These are phyloP conservation scores for Neostapfia colusana DNA, from an alignment of 176 grass and related monocot species.

Conservation along the genomic window DNA sequence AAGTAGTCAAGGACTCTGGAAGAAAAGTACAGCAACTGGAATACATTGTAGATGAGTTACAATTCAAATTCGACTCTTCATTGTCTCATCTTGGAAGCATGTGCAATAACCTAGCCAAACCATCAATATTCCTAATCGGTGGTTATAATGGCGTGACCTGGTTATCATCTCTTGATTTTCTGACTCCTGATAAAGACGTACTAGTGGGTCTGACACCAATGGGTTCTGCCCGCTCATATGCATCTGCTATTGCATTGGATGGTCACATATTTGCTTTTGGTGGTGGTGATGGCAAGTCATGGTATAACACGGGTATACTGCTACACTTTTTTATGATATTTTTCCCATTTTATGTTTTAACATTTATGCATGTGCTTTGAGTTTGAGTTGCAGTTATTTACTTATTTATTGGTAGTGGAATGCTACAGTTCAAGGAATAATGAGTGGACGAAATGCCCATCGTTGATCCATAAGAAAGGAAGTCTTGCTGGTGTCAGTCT, in stretches of 20 bases:
- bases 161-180: slow-evolving; percentile 74
- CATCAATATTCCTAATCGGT: slow-evolving; percentile 71
- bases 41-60: slow-evolving; percentile 60
- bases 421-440: slow-evolving; percentile 69
- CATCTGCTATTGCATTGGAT: slow-evolving; percentile 56
- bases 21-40: slow-evolving; percentile 64
- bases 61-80: slow-evolving; percentile 55
- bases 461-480: slow-evolving; percentile 65
- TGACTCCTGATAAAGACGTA: slow-evolving; percentile 55
- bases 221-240: slow-evolving; percentile 68
- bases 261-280: slow-evolving; percentile 77
- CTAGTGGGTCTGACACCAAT: slow-evolving; percentile 65
- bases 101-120: slow-evolving; percentile 30
- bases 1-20: slow-evolving; percentile 57
- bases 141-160: slow-evolving; percentile 73
- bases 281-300: slow-evolving; percentile 65
- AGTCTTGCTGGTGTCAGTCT: slow-evolving; percentile 72
- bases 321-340: slow-evolving; percentile 1
- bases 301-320: slow-evolving; percentile 52
- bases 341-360: slow-evolving; percentile 12
- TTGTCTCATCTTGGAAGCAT: slow-evolving; percentile 36
- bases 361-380: background rate
- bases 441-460: slow-evolving; percentile 72
- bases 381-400: slow-evolving; percentile 26
- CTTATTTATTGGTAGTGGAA: slow-evolving; percentile 51